These are phyloP conservation scores for Sordariomycetes sp. DNA, from an alignment of 2,329 filamentous ascomycete species.

Conservation along the genomic window DNA sequence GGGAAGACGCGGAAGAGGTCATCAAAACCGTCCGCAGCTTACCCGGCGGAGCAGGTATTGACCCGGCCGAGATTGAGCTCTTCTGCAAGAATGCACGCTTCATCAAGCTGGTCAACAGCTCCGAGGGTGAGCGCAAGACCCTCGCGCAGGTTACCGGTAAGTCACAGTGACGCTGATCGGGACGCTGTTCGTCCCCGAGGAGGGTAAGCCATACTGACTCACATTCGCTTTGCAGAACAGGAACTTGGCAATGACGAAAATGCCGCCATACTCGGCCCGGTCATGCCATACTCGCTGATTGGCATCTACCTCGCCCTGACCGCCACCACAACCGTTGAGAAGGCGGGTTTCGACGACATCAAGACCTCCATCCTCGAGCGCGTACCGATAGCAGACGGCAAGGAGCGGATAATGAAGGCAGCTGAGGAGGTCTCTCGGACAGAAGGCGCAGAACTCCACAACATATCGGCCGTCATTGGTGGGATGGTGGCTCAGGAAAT, in stretches of 20 bases:
- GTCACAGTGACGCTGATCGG: conserved; percentile 16
- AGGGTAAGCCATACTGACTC: not conserved
- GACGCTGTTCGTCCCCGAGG: not conserved
- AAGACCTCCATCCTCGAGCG: conserved; percentile 32
- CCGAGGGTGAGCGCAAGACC: conserved; percentile 30
- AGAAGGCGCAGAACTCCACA: conserved; percentile 81
- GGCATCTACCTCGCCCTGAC: conserved; percentile 61
- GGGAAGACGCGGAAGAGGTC: conserved; percentile 69
- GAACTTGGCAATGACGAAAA: conserved; percentile 46
- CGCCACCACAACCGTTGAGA: conserved; percentile 37
- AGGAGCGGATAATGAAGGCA: conserved; percentile 41
- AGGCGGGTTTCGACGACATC: conserved; percentile 43
- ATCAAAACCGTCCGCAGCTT: conserved; percentile 49
- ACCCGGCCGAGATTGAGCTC: conserved; percentile 68
- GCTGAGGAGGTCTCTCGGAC: conserved; percentile 65
- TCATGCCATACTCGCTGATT: conserved; percentile 49
- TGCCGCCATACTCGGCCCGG: conserved; percentile 33
- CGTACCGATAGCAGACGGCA: conserved; percentile 36
- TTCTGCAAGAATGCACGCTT: conserved; percentile 96
- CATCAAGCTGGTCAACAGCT: conserved; percentile 71
- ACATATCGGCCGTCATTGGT: conserved; percentile 77
- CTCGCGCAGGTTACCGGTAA: conserved; percentile 47
- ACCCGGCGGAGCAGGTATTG: conserved; percentile 42
- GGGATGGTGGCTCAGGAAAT: conserved; percentile 95
- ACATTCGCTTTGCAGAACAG: conserved; percentile 27